These are phyloP conservation scores for Passiflora organensis DNA, from an alignment of 345 rosid genomes.

Conservation along the genomic window DNA sequence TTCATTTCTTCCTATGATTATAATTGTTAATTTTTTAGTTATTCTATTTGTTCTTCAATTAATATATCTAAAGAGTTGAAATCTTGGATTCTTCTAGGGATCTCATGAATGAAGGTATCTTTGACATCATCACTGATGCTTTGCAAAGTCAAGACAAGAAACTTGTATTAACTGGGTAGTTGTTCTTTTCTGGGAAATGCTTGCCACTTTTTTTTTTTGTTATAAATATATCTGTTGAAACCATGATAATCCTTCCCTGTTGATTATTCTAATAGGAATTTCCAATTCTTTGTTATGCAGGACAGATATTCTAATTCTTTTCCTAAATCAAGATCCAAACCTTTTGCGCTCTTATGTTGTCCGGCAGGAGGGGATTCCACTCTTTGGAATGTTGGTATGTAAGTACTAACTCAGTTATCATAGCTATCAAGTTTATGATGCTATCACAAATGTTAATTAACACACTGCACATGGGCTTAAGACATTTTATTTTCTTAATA, in stretches of 20 bases:
- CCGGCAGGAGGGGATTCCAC: conserved; percentile 59
- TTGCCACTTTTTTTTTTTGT: conserved; percentile 2
- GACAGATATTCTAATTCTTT: conserved; percentile 85
- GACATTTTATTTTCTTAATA: not conserved
- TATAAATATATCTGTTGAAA: not conserved
- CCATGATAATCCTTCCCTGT: not conserved
- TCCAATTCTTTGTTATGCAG: conserved; percentile 70
- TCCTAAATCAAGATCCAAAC: conserved; percentile 64
- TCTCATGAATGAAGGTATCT: conserved; percentile 66
- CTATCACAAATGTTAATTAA: too few species aligned
- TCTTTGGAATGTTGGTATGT: conserved; percentile 83
- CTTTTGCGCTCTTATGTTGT: conserved; percentile 74
- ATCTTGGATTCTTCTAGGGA: conserved; percentile 46
- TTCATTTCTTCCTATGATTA: too few species aligned
- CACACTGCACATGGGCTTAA: too few species aligned
- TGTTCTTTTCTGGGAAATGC: conserved; percentile 5
- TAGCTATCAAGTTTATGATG: not conserved
- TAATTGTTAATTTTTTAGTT: too few species aligned
- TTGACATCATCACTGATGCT: conserved; percentile 64
- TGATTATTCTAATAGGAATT: conserved; percentile 18
- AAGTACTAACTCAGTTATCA: not conserved
- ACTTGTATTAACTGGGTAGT: conserved; percentile 82
- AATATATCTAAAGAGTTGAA: not conserved
- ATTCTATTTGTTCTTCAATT: not conserved
- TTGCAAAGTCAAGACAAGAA: conserved; percentile 71